phyloP scores from a whole-genome alignment of 345 rosid genomes.

The Dipteronia sinensis region DNA sequence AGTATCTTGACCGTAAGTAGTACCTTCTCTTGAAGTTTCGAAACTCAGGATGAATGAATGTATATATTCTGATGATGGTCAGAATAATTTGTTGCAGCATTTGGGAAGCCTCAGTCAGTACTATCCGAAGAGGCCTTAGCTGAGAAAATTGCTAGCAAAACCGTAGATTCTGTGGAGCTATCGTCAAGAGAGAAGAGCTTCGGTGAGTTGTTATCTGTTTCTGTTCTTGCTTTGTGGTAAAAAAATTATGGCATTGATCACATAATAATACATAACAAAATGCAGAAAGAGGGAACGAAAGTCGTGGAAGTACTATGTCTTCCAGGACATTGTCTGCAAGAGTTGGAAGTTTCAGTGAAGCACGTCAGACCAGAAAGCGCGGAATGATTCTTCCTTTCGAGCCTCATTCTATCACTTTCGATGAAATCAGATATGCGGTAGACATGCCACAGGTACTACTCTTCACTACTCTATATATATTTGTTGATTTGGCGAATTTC shows the following conservation, averaged over 20 bases:
- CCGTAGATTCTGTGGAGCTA: conserved; percentile 38
- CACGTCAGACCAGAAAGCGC: conserved; percentile 33
- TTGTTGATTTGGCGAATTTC: background rate
- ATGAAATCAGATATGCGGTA: conserved; percentile 58
- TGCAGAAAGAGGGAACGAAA: conserved; percentile 40
- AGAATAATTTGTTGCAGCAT: conserved; percentile 42
- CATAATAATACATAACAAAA: conserved; percentile 1
- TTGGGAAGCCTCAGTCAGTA: conserved; percentile 61
- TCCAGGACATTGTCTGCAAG: conserved; percentile 36
- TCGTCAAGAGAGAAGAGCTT: conserved; percentile 32
- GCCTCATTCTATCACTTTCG: conserved; percentile 57
- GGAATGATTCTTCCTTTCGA: conserved; percentile 78
- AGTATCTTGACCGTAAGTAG: conserved; percentile 71
- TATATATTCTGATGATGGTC: conserved; percentile 18
- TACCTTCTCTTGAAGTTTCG: conserved; percentile 12
- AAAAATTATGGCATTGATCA: background rate
- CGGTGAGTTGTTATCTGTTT: conserved; percentile 31
- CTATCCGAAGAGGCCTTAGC: conserved; percentile 48
- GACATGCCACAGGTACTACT: conserved; percentile 65
- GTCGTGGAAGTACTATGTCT: conserved; percentile 26
- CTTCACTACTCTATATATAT: background rate
- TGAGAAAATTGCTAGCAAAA: conserved; percentile 39
- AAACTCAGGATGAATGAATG: background rate
- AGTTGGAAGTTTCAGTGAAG: conserved; percentile 36
- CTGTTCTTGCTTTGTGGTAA: background rate